Evolutionary conservation across 305 asterid species (phyloP), one percentile per base, ranked within the genome.

Genomic region (Fraxinus floribunda): DNA sequence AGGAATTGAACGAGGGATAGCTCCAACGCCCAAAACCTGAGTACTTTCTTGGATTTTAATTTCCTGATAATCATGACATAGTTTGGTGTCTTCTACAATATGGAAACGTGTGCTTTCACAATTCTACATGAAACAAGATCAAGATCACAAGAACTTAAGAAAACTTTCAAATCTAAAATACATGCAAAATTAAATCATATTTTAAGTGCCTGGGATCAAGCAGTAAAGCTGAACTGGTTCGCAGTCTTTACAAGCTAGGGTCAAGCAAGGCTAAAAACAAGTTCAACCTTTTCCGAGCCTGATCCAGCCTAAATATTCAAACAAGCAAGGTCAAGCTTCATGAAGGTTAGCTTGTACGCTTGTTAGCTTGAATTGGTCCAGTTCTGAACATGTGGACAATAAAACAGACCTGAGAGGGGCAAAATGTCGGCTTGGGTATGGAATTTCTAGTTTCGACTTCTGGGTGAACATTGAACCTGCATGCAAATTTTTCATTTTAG

Each of bases 51-150:
- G 99, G 83, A 95, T 91, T 88, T 95, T 94, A 60, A 95, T 92
- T 90, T 95, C 99, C 88, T 95, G 99, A 86, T 95, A 95, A 90
- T 95, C 99, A 89, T 91, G 98, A 75, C 99, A 93, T 82, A 89
- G 79, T 90, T 88, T 90, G 86, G 86, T 89, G 89, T 92, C 97
- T 88, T 95, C 98, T 82, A 95, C 83, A 60, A 89, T 84, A 87
- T 90, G 94, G 84, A 94, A 95, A 77, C 94, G 92, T 52, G 89
- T 89, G 94, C 98, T 91, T 84, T 95, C 98, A 91, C 99, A 95
- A 75, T 79, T 85, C 94, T 91, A 84, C 90, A 87, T 52, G 80
- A 78, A 83, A 84, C 36, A 83, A 80, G 75, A 70, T 70, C 75
- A 70, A 70, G 79, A 76, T 10, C 62, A 72, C 71, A 55, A 78